Evolutionary conservation across 179 eudicot species (phyloP).

Genomic region (Beta macrorhiza): DNA sequence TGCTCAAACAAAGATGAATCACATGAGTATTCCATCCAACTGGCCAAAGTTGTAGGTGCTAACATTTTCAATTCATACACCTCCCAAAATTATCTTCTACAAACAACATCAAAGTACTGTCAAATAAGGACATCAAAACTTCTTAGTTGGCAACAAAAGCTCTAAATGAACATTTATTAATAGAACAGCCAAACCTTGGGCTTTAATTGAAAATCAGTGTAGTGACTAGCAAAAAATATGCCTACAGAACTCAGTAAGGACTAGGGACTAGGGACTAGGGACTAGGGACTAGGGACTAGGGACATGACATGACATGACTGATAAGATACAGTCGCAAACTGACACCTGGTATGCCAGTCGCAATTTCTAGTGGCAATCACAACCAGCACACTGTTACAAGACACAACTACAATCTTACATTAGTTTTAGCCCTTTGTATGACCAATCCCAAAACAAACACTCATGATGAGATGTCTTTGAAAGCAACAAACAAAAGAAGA

Average conservation of each 20-base stretch:
- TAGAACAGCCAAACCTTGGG: background rate
- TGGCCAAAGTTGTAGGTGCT: background rate
- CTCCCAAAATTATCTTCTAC: background rate
- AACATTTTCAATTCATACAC: background rate
- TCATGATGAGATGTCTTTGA: background rate
- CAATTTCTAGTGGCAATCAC: background rate
- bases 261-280: no score
- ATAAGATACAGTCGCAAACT: background rate
- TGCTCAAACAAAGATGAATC: constrained; percentile 29
- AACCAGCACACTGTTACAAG: background rate
- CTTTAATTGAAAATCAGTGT: background rate
- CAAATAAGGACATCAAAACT: background rate
- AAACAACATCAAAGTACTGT: background rate
- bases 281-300: no score
- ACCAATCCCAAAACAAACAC: background rate
- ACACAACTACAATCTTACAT: background rate
- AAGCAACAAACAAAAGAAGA: background rate
- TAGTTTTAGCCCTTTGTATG: background rate
- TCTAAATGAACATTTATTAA: background rate
- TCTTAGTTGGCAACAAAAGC: background rate
- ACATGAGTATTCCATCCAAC: background rate
- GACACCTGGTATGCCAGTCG: background rate
- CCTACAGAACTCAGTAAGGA: no score
- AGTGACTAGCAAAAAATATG: no score
- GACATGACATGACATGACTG: no score